Conservation (phyloP, 495 filamentous ascomycete species). For the Aeminium ludgeri region DNA sequence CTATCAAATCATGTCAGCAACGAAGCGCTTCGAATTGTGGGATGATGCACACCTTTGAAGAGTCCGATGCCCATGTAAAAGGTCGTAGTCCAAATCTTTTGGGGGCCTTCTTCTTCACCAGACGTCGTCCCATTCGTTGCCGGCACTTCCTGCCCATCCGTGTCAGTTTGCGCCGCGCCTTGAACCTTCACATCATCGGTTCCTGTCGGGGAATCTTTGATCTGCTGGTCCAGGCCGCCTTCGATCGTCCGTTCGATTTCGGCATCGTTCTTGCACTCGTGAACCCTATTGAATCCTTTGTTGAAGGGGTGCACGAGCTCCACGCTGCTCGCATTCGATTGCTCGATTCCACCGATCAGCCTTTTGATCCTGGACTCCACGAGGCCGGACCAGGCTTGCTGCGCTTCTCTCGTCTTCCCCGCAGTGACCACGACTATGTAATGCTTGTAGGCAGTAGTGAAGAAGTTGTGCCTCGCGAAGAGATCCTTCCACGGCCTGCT, state of each 20-base stretch:
- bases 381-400: constrained; percentile 73
- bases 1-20: constrained; percentile 24
- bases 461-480: constrained; percentile 78
- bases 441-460: constrained; percentile 82
- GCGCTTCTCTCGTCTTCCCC: constrained; percentile 68
- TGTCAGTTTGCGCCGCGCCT: constrained; percentile 32
- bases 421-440: constrained; percentile 81
- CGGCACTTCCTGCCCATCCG: constrained; percentile 20
- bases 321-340: constrained; percentile 42
- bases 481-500: constrained; percentile 70
- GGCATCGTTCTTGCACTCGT: constrained; percentile 51
- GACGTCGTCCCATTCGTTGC: constrained; percentile 5
- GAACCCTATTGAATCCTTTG: constrained; percentile 72
- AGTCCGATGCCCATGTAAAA: constrained; percentile 76
- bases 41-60: constrained; percentile 37
- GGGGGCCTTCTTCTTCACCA: constrained; percentile 22
- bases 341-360: constrained; percentile 65
- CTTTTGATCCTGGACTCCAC: constrained; percentile 84
- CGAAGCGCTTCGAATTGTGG: constrained; percentile 4
- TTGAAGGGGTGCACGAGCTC: constrained; percentile 80
- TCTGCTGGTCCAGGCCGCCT: constrained; percentile 53
- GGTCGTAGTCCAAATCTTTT: constrained; percentile 63
- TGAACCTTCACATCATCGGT: constrained; percentile 39
- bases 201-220: constrained; percentile 41
- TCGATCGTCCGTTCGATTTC: constrained; percentile 53